Conservation (phyloP, 2,329 filamentous ascomycete genomes). For the Colletotrichum orbiculare region DNA sequence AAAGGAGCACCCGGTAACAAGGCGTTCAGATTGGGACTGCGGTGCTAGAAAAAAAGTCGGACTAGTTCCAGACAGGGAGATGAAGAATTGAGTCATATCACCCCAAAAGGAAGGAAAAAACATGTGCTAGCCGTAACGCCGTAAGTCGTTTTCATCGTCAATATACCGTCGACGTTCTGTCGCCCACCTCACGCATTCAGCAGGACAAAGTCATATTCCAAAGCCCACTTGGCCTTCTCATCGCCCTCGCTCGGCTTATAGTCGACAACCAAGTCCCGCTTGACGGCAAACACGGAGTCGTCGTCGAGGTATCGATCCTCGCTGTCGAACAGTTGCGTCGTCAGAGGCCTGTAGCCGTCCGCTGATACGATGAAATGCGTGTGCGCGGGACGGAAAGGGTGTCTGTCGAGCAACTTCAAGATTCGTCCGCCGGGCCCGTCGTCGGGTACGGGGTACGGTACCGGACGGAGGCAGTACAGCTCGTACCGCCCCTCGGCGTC, state of each 20-base stretch:
- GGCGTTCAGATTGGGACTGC: no score
- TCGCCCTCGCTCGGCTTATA: constrained; percentile 41
- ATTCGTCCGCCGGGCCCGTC: constrained; percentile 45
- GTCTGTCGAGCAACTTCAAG: constrained; percentile 45
- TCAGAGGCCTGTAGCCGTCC: constrained; percentile 69
- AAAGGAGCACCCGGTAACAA: no score
- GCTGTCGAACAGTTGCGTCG: constrained; percentile 74
- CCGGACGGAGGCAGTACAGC: constrained; percentile 70
- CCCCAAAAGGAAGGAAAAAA: no score
- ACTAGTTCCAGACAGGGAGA: no score
- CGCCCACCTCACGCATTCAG: constrained; percentile 2
- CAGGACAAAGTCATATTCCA: constrained; percentile 43
- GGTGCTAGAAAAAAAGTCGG: no score
- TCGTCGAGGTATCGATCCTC: constrained; percentile 62
- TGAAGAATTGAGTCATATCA: no score
- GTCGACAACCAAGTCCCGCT: constrained; percentile 45
- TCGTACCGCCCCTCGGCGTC: constrained; percentile 72
- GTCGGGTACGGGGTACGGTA: constrained; percentile 59
- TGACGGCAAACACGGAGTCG: constrained; percentile 51
- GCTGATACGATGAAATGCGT: constrained; percentile 52
- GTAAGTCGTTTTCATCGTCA: no score
- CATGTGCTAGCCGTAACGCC: no score
- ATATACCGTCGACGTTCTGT: no score
- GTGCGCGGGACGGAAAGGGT: constrained; percentile 47
- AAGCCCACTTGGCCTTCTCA: constrained; percentile 38